Percentiles rank a stretch among this genome's conserved stretches.
Evolutionary conservation across 2,329 filamentous ascomycete species (phyloP).

Genomic region (Nakataea oryzae): DNA sequence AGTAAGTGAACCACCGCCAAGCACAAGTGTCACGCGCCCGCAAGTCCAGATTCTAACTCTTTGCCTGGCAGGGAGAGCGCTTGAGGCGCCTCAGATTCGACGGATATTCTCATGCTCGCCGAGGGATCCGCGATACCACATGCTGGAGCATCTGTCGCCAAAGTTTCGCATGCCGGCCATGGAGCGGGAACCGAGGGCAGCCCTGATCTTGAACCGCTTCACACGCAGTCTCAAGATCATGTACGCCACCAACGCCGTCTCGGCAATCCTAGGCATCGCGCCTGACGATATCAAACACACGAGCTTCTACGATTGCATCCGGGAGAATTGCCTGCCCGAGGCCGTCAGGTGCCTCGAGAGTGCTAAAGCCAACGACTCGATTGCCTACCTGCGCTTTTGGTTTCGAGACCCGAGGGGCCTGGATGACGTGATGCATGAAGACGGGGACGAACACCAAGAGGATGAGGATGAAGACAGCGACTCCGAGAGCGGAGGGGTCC

Average conservation of each 20-base stretch:
- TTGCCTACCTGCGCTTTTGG: conserved; percentile 80
- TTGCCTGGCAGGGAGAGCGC: conserved; percentile 51
- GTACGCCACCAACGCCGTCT: conserved; percentile 72
- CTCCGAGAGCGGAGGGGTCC: conserved; percentile 1
- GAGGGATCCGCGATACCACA: conserved; percentile 76
- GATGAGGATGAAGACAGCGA: conserved; percentile 8
- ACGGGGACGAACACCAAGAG: conserved; percentile 16
- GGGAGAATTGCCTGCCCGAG: conserved; percentile 64
- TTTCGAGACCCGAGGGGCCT: conserved; percentile 57
- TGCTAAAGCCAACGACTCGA: conserved; percentile 83
- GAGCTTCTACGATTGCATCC: conserved; percentile 83
- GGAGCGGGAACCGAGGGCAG: conserved; percentile 69
- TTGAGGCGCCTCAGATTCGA: conserved; percentile 68
- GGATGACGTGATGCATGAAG: conserved; percentile 34
- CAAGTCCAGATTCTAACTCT: conserved; percentile 3
- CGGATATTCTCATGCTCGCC: conserved; percentile 74
- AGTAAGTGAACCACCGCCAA: conserved; percentile 45
- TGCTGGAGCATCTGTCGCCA: conserved; percentile 74
- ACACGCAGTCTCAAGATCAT: conserved; percentile 74
- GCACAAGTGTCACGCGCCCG: neutral
- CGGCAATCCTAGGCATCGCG: conserved; percentile 63
- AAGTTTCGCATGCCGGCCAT: conserved; percentile 60
- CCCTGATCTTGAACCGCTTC: conserved; percentile 78
- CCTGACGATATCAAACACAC: conserved; percentile 61
- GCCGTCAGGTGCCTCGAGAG: conserved; percentile 72